Evolutionary conservation across 1,139 yeast genomes (phyloP).

Genomic region (Wickerhamomyces sp.): DNA sequence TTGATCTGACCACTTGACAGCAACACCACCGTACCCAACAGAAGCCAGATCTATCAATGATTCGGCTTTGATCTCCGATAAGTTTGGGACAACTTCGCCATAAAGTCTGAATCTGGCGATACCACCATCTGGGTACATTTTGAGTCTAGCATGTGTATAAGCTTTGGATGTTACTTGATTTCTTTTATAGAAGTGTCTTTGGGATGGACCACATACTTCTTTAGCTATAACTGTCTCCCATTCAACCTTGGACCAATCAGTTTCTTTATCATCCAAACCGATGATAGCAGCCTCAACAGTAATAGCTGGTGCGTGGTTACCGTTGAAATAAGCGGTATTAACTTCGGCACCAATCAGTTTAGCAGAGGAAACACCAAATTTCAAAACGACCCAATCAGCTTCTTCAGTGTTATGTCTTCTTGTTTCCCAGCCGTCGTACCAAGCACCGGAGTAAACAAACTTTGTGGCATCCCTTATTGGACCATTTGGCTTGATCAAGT

Average conservation of each 20-base stretch:
- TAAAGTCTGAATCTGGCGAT: slow-evolving; percentile 89
- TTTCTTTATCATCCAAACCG: slow-evolving; percentile 20
- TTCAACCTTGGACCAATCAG: slow-evolving; percentile 25
- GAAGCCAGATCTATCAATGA: slow-evolving; percentile 69
- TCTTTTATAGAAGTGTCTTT: slow-evolving; percentile 74
- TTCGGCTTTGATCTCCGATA: slow-evolving; percentile 32
- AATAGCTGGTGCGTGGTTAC: slow-evolving; percentile 89
- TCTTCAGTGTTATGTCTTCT: slow-evolving; percentile 82
- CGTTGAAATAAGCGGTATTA: slow-evolving; percentile 89
- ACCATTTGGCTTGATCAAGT: slow-evolving; percentile 71
- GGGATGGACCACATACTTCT: slow-evolving; percentile 82
- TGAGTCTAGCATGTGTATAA: slow-evolving; percentile 75
- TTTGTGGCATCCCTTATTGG: slow-evolving; percentile 78
- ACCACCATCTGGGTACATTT: slow-evolving; percentile 97
- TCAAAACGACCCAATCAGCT: slow-evolving; percentile 81
- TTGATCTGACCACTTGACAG: slow-evolving; percentile 77
- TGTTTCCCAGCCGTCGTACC: slow-evolving; percentile 99
- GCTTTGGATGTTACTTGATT: slow-evolving; percentile 48
- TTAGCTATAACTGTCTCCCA: slow-evolving; percentile 73
- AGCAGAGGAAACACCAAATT: slow-evolving; percentile 83
- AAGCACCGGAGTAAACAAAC: slow-evolving; percentile 83
- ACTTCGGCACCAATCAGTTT: slow-evolving; percentile 75
- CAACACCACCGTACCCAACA: slow-evolving; percentile 85
- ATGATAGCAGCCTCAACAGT: slow-evolving; percentile 70
- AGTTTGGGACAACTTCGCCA: slow-evolving; percentile 71